phyloP scores from a whole-genome alignment of 352 stramenopile species.

The Phytophthora chlamydospora region DNA sequence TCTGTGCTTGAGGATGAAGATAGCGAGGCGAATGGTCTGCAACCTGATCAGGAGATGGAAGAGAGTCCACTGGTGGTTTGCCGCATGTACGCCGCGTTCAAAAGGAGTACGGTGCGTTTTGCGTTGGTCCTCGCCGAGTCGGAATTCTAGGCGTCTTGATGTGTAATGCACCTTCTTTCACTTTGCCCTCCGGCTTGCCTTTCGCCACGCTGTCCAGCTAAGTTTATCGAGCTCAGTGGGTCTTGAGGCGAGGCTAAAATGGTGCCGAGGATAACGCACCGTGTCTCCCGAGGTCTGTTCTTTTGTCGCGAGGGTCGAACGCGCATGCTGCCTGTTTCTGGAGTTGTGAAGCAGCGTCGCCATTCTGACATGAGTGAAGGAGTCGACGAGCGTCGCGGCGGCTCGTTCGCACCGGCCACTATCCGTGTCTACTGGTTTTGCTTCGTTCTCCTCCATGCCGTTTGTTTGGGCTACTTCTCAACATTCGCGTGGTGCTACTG shows the following conservation, averaged over 20 bases:
- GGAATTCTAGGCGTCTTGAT: constrained; percentile 55
- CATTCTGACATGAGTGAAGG: background rate
- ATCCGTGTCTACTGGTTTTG: constrained; percentile 15
- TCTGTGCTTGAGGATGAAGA: constrained; percentile 29
- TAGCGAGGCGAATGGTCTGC: background rate
- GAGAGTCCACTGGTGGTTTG: constrained; percentile 75
- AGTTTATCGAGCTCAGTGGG: background rate
- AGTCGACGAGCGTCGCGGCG: background rate
- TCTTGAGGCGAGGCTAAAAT: no score
- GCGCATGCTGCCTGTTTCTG: background rate
- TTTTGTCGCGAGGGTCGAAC: background rate
- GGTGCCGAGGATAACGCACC: no score
- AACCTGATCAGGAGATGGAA: constrained; percentile 42
- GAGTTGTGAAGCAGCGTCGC: background rate
- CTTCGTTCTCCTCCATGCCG: constrained; percentile 16
- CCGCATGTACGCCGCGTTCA: constrained; percentile 83
- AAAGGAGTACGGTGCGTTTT: constrained; percentile 80
- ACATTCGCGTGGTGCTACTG: constrained; percentile 24
- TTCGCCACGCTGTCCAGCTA: background rate
- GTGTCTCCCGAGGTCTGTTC: background rate
- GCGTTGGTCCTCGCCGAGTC: constrained; percentile 72
- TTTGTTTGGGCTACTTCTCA: constrained; percentile 17
- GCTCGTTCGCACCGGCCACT: constrained; percentile 10
- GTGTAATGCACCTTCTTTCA: background rate
- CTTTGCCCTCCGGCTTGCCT: background rate